These are phyloP conservation scores for Sclerospora graminicola DNA, from an alignment of 352 stramenopile genomes.

Conservation along the genomic window DNA sequence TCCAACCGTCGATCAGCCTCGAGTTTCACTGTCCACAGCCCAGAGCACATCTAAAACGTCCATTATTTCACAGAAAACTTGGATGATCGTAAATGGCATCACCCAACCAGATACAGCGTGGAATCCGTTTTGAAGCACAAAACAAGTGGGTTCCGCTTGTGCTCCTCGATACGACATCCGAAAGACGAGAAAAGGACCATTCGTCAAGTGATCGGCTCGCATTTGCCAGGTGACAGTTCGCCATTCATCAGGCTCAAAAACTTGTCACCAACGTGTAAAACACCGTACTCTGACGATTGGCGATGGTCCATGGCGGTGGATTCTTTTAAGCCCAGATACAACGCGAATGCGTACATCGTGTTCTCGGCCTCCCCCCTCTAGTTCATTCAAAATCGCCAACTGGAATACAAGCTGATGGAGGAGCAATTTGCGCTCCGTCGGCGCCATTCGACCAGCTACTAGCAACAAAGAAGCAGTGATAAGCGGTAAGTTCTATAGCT, in stretches of 20 bases:
- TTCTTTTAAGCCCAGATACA: slow-evolving; percentile 51
- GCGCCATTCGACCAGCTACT: too few relatives aligned
- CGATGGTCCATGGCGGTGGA: slow-evolving; percentile 61
- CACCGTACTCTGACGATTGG: slow-evolving; percentile 52
- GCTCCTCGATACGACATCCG: slow-evolving; percentile 58
- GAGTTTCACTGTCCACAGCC: slow-evolving; percentile 25
- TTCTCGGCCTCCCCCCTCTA: too few relatives aligned
- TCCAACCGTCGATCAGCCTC: slow-evolving; percentile 75
- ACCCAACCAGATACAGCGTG: slow-evolving; percentile 69
- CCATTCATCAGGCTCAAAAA: slow-evolving; percentile 79
- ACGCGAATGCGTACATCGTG: slow-evolving; percentile 41
- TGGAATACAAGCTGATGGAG: too few relatives aligned
- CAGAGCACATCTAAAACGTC: slow-evolving; percentile 63
- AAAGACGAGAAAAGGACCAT: slow-evolving; percentile 44
- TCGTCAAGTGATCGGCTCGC: slow-evolving; percentile 46
- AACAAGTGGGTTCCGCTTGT: slow-evolving; percentile 24
- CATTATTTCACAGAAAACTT: slow-evolving; percentile 66
- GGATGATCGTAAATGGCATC: slow-evolving; percentile 57
- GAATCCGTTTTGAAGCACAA: slow-evolving; percentile 53
- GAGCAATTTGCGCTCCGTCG: too few relatives aligned
- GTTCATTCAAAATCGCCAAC: too few relatives aligned
- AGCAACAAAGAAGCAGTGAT: too few relatives aligned
- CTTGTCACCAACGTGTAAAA: slow-evolving; percentile 76
- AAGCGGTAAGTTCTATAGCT: too few relatives aligned
- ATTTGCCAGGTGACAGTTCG: slow-evolving; percentile 53